These are phyloP conservation scores for Solanum phureja DNA, from an alignment of 257 asterid genomes.

Conservation along the genomic window DNA sequence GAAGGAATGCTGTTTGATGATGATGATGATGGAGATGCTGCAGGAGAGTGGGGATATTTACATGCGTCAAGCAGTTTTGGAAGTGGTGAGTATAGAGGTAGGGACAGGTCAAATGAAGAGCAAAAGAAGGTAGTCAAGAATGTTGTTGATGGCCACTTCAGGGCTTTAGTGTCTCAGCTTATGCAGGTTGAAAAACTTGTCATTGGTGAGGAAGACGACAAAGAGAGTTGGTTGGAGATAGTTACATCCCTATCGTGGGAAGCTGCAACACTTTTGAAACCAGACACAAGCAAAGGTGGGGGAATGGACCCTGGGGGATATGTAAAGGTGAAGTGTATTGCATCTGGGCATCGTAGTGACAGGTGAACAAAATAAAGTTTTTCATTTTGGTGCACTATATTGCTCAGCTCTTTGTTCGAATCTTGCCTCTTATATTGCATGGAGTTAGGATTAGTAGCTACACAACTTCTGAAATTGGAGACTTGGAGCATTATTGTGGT, in stretches of 20 bases:
- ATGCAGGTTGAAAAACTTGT: conserved; percentile 87
- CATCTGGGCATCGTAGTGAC: conserved; percentile 80
- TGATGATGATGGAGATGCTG: conserved; percentile 63
- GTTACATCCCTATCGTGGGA: conserved; percentile 89
- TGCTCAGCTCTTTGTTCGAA: neutral
- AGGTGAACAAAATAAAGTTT: conserved; percentile 36
- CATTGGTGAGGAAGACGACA: conserved; percentile 57
- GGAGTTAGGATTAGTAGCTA: neutral
- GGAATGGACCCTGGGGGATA: conserved; percentile 98
- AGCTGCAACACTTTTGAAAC: conserved; percentile 85
- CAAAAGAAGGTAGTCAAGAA: conserved; percentile 67
- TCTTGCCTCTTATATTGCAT: neutral
- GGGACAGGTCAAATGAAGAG: conserved; percentile 87
- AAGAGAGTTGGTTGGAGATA: conserved; percentile 89
- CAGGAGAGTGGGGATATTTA: conserved; percentile 82
- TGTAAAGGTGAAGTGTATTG: conserved; percentile 87
- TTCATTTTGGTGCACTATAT: neutral
- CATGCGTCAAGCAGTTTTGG: conserved; percentile 66
- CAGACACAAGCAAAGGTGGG: conserved; percentile 86
- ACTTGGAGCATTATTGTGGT: neutral
- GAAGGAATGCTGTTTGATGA: conserved; percentile 59
- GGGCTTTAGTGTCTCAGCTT: conserved; percentile 89
- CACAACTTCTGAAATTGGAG: neutral
- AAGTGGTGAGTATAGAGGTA: conserved; percentile 66
- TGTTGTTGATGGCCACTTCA: conserved; percentile 88